Conservation (phyloP, 148 eudicot species). For the Fagopyrum tataricum region DNA sequence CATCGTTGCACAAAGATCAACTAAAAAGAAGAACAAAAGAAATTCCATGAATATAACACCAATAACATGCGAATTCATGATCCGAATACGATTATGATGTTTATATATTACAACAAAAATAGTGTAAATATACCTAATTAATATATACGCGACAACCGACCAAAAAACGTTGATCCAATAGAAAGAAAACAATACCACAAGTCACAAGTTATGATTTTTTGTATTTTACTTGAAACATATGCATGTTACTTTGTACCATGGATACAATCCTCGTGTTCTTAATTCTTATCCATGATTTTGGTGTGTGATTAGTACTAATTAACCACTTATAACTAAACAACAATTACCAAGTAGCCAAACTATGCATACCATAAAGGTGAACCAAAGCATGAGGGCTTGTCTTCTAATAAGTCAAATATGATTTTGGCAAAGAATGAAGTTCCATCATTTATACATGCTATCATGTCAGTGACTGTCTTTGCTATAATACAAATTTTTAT, state of each 20-base stretch:
- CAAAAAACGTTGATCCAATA: neutral
- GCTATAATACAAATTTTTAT: slow-evolving; percentile 17
- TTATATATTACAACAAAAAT: neutral
- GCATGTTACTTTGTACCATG: slow-evolving; percentile 6
- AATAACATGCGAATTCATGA: too few species aligned
- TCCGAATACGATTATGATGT: too few species aligned
- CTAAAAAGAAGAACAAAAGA: too few species aligned
- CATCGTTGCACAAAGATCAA: too few species aligned
- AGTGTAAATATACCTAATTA: neutral
- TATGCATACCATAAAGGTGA: slow-evolving; percentile 11
- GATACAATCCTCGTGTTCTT: neutral
- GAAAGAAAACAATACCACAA: neutral
- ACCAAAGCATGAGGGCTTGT: slow-evolving; percentile 10
- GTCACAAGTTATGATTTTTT: neutral
- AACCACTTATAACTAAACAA: slow-evolving; percentile 13
- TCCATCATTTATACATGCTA: slow-evolving; percentile 20
- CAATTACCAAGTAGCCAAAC: slow-evolving; percentile 8
- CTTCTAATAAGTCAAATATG: slow-evolving; percentile 9
- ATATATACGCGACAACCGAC: slow-evolving; percentile 2
- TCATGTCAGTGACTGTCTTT: slow-evolving; percentile 26
- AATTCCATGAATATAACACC: too few species aligned
- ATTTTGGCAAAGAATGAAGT: slow-evolving; percentile 8
- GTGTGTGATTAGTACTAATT: slow-evolving; percentile 5
- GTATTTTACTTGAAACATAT: neutral
- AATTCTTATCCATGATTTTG: slow-evolving; percentile 11